Percentiles rank a stretch among this genome's conserved stretches.
These are phyloP conservation scores for Coelastrella sp. DNA, from an alignment of 139 green algal species.

Conservation along the genomic window DNA sequence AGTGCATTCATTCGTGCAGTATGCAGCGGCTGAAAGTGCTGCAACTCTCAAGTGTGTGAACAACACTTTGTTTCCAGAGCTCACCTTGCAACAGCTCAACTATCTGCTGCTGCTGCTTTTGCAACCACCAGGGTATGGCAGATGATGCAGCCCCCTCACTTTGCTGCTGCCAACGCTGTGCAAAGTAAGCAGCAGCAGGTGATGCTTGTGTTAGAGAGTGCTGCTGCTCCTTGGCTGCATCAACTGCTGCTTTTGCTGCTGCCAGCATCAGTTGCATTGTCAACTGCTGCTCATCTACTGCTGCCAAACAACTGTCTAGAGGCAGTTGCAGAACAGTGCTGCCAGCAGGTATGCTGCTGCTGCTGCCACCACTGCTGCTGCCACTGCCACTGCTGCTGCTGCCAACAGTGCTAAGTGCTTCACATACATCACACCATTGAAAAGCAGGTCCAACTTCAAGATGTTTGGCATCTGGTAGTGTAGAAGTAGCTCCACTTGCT, in stretches of 20 bases:
- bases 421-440: not conserved
- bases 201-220: not conserved
- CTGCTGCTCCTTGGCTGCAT: not conserved
- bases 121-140: not conserved
- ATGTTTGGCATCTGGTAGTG: not conserved
- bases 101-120: constrained; percentile 11
- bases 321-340: not conserved
- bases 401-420: not conserved
- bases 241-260: constrained; percentile 29
- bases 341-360: not conserved
- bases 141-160: constrained; percentile 15
- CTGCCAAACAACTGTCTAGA: not conserved
- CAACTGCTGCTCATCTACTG: constrained; percentile 9
- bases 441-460: not conserved
- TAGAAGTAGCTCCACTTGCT: too few species aligned
- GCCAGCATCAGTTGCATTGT: not conserved
- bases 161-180: not conserved
- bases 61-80: too few species aligned
- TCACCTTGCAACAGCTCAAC: constrained; percentile 22
- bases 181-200: constrained; percentile 6
- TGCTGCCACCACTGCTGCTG: constrained; percentile 23
- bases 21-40: not conserved
- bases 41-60: too few species aligned
- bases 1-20: not conserved
- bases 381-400: not conserved